These are phyloP conservation scores for Starmerella geochares DNA, from an alignment of 805 yeast genomes.

Conservation along the genomic window DNA sequence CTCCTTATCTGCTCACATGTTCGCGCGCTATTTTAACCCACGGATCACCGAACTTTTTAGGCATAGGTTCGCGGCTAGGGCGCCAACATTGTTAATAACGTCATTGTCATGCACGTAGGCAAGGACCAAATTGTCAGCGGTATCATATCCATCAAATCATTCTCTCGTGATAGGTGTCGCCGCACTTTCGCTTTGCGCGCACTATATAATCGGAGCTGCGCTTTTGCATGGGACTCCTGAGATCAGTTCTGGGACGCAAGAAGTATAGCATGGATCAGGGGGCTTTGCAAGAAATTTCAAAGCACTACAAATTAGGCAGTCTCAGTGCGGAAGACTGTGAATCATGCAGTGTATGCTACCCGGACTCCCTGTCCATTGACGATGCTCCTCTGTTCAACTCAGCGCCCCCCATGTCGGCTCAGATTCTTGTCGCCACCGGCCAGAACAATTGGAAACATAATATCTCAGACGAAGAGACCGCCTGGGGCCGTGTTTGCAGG, in stretches of 20 bases:
- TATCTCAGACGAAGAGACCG: constrained; percentile 38
- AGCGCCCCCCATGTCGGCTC: constrained; percentile 58
- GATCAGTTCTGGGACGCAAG: neutral
- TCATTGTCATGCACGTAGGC: neutral
- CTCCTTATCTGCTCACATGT: neutral
- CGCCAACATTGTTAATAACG: neutral
- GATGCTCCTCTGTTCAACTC: constrained; percentile 52
- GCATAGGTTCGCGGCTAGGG: constrained; percentile 3
- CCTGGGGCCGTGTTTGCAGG: constrained; percentile 29
- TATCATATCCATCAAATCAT: neutral
- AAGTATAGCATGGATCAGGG: neutral
- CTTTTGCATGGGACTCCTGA: neutral
- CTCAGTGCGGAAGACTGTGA: constrained; percentile 21
- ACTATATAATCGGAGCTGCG: too few species aligned
- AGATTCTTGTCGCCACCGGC: constrained; percentile 74
- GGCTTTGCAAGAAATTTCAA: constrained; percentile 12
- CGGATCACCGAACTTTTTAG: neutral
- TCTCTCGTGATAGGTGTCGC: neutral
- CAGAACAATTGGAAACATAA: constrained; percentile 75
- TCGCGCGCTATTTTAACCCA: neutral
- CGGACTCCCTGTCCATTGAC: constrained; percentile 38
- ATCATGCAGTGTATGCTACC: constrained; percentile 21
- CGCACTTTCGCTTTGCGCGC: neutral
- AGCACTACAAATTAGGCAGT: constrained; percentile 17
- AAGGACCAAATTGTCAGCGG: neutral